Evolutionary conservation across 768 basidiomycete species (phyloP).

Genomic region (Serendipita indica): DNA sequence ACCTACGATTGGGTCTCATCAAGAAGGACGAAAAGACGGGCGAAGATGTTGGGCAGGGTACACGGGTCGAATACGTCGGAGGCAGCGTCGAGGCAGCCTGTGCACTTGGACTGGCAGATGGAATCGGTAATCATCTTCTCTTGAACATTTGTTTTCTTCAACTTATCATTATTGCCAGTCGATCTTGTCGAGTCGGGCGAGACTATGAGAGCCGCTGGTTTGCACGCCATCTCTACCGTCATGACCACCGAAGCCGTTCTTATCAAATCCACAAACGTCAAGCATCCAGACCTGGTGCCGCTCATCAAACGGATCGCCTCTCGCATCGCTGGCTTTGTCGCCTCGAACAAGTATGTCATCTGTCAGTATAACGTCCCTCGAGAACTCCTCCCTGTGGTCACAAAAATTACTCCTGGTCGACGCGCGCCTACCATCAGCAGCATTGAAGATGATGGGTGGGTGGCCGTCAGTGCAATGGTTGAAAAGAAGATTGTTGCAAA

Average conservation of each 20-base stretch:
- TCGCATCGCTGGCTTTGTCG: constrained; percentile 85
- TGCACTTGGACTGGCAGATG: constrained; percentile 89
- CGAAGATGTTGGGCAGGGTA: constrained; percentile 40
- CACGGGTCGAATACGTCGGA: constrained; percentile 87
- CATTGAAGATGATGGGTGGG: constrained; percentile 74
- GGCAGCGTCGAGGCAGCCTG: constrained; percentile 98
- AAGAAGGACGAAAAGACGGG: constrained; percentile 18
- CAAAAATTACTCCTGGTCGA: constrained; percentile 70
- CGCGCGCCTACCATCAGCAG: constrained; percentile 78
- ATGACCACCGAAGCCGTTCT: constrained; percentile 82
- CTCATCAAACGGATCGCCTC: constrained; percentile 68
- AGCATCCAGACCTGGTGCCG: constrained; percentile 44
- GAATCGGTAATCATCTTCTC: constrained; percentile 57
- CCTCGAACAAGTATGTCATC: constrained; percentile 71
- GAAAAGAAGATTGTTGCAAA: constrained; percentile 64
- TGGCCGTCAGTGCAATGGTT: constrained; percentile 86
- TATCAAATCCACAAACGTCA: constrained; percentile 59
- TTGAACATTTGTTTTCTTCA: not conserved
- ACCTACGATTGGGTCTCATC: constrained; percentile 27
- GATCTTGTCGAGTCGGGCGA: constrained; percentile 98
- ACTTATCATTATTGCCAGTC: constrained; percentile 34
- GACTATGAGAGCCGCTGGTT: constrained; percentile 96
- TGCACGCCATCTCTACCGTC: constrained; percentile 83
- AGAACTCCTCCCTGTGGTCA: constrained; percentile 43
- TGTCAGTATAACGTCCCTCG: constrained; percentile 88